phyloP scores from a whole-genome alignment of 768 basidiomycete genomes.

The Trichaptum fuscoviolaceum region DNA sequence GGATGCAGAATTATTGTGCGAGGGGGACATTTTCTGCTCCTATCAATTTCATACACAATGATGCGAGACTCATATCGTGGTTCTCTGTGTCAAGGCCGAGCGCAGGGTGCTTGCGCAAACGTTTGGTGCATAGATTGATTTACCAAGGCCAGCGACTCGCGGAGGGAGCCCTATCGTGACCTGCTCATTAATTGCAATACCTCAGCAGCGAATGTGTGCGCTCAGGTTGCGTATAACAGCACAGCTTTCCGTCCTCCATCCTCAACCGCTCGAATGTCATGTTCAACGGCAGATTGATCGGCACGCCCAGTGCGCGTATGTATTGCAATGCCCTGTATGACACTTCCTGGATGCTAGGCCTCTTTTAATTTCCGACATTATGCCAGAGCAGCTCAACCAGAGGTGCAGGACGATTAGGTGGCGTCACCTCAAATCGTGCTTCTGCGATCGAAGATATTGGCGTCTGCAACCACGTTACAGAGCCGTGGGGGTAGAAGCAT shows the following conservation, averaged over 20 bases:
- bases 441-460: neutral
- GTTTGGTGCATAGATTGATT: neutral
- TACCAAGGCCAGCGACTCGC: neutral
- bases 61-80: no score
- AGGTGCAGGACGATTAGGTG: neutral
- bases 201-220: neutral
- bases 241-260: neutral
- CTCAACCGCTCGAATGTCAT: neutral
- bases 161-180: neutral
- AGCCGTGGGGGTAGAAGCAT: neutral
- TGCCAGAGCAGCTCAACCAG: neutral
- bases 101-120: neutral
- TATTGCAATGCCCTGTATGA: neutral
- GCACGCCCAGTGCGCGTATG: neutral
- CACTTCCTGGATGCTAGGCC: neutral
- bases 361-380: conserved; percentile 1
- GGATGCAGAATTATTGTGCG: no score
- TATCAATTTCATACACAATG: no score
- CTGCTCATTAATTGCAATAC: neutral
- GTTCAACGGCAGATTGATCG: neutral
- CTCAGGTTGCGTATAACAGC: no score
- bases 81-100: neutral
- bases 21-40: no score
- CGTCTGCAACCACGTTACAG: neutral
- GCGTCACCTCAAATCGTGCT: neutral